Base-by-base conservation (phyloP, 805 yeast species). In the Pichia gijzeniarum region DNA sequence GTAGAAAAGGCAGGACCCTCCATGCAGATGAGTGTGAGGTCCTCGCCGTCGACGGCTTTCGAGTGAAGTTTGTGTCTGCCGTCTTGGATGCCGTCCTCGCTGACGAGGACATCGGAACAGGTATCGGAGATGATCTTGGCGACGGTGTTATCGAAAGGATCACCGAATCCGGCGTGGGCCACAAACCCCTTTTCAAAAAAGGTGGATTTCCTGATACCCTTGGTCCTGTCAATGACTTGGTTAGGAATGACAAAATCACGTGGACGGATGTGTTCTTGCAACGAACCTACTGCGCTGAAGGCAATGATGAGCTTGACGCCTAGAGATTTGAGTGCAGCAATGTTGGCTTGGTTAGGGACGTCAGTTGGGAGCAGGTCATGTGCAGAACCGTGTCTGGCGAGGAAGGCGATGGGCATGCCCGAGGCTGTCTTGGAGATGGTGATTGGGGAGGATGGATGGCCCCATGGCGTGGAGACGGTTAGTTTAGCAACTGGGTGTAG, bases 1-100 rank as follows among this genome's bases (percentile, higher is more conserved):
- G 99, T 93, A 33, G 95, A 82, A 66, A 93, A 93, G 41, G 93
- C 96, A 3, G 99, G 99, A 36, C 99, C 99, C 68, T 91, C 99
- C 99, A 93, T 93, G 65, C 99, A 93, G 51, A 93, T 76, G 35
- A 93, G 79, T 6, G 95, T 85, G 48, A 85, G 68, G 58, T 91
- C 97, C 47, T 77, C 80, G 30, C 67, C 67, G 54, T 79, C 82
- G 41, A 87, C 69, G 44, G 63, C 68, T 63, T 79, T 82, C 43
- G 87, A 71, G 67, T 85, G 95, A 65, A 90, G 67, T 18, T 31
- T 40, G 20, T 45, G 48, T 13, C 10, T 22, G 7, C 37, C 38
- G 27, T 40, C 31, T 17, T 31, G 27, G 38, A 64, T 65, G 63
- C 79, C 65, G 41, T 75, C 77, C 22, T 68, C 70, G 30, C 80